phyloP scores from a whole-genome alignment of 176 grass and related monocot genomes.

The Aechmea fasciata region DNA sequence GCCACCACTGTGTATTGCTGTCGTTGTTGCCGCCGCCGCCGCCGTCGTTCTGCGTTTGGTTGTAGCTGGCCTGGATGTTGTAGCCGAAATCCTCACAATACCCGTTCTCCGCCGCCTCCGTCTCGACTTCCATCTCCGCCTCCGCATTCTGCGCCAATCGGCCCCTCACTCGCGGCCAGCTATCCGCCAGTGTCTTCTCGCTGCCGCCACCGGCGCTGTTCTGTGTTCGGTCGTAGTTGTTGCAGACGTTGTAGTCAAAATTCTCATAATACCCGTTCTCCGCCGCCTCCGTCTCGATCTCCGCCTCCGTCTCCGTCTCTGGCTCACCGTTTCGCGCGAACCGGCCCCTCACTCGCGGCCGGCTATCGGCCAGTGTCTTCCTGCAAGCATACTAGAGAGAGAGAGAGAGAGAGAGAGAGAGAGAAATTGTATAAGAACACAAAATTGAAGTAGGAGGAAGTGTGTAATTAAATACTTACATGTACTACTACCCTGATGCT shows the following conservation, averaged over 20 bases:
- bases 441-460: no score
- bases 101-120: not conserved
- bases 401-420: not conserved
- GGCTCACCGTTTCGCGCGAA: slow-evolving; percentile 78
- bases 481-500: no score
- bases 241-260: not conserved
- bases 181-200: slow-evolving; percentile 8
- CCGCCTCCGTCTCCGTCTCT: slow-evolving; percentile 40
- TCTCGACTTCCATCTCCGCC: no score
- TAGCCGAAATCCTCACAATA: not conserved
- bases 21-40: not conserved
- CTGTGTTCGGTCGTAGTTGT: no score
- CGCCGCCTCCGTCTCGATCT: slow-evolving; percentile 16
- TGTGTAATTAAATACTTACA: no score
- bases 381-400: slow-evolving; percentile 19
- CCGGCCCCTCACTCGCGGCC: slow-evolving; percentile 76
- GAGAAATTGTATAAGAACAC: not conserved
- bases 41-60: no score
- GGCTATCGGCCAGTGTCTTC: slow-evolving; percentile 86
- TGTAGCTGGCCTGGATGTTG: no score
- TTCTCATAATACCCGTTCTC: not conserved
- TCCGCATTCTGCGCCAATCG: slow-evolving; percentile 3
- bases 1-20: slow-evolving; percentile 51
- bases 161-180: slow-evolving; percentile 5
- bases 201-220: no score